Evolutionary conservation across 2,329 filamentous ascomycete genomes (phyloP), one percentile per base, ranked within the genome.

Genomic region (Aspergillus thermomutatus): DNA sequence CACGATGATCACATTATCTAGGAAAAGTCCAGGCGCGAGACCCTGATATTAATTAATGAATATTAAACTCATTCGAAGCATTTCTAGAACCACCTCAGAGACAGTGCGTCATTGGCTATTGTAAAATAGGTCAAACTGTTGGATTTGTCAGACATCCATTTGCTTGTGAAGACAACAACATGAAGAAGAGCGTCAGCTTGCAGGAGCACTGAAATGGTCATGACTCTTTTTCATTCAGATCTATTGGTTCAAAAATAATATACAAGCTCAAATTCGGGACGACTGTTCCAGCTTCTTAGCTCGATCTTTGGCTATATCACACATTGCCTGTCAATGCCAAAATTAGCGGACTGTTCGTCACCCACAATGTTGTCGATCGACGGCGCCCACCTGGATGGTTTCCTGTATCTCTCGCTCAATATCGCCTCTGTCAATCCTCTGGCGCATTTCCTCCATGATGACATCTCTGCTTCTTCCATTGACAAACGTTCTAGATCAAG

Each of bases 221-320:
- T 43, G 40, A 11, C 21, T 45, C 4, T 23, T 23, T 45, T n/a
- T 37, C 48, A 34, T 27, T 17, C 17, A 23, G 19, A 34, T n/a
- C 31, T 6, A 21, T 19, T 21, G 27, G 5, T 17, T 34, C n/a
- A 34, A 14, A 23, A 21, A 7, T 40, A 27, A 28, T 53, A 47
- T 5, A 53, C 25, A 14, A 21, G 31, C 23, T 58, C 43, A 61
- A 43, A 55, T 56, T 45, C 50, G 49, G 9, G 52, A 54, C 23
- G 37, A 49, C 27, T 65, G 55, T 51, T 69, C 69, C 41, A 90
- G 72, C 73, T 92, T 95, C 31, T 75, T 72, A 1, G 88, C 90
- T 50, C 92, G 83, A 68, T 96, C 91, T 52, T 84, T 83, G 28
- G 92, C 92, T 69, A 97, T 97, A 66, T 92, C 89, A 68, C 91